phyloP scores from a whole-genome alignment of 2,329 filamentous ascomycete species.

The Calonectria montana region DNA sequence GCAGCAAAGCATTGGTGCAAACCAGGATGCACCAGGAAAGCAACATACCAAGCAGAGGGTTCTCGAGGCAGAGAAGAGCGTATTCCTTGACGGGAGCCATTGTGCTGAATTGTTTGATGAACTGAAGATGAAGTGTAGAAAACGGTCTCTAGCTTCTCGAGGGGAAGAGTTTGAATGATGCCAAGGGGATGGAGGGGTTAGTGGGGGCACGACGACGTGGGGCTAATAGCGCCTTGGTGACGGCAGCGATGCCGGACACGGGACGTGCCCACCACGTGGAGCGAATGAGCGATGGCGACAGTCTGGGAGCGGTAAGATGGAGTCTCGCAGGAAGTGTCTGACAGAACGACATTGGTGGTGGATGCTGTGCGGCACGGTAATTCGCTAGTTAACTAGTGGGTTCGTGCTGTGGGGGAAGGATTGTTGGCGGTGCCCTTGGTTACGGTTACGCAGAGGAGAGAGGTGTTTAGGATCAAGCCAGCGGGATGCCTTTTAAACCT shows the following conservation, averaged over 20 bases:
- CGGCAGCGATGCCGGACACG: constrained; percentile 36
- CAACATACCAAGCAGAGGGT: constrained; percentile 88
- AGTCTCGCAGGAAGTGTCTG: constrained; percentile 27
- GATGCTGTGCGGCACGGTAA: not conserved
- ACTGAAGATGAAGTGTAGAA: constrained; percentile 26
- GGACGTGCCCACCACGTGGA: constrained; percentile 42
- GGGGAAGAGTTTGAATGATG: constrained; percentile 43
- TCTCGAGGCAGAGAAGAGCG: constrained; percentile 93
- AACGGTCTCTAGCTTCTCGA: constrained; percentile 30
- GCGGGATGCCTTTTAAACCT: not conserved
- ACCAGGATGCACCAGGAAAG: not conserved
- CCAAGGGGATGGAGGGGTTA: constrained; percentile 40
- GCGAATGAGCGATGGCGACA: constrained; percentile 22
- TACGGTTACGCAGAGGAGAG: not conserved
- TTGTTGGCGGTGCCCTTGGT: not conserved
- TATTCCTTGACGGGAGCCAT: constrained; percentile 86
- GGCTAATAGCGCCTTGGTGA: constrained; percentile 22
- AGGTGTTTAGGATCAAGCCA: not conserved
- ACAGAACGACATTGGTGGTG: constrained; percentile 4
- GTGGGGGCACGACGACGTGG: constrained; percentile 38
- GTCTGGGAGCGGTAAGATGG: constrained; percentile 8
- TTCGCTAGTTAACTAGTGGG: not conserved
- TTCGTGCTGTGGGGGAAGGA: not conserved
- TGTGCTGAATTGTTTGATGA: constrained; percentile 45
- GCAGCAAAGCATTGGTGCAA: not conserved